Evolutionary conservation across 2,329 filamentous ascomycete genomes (phyloP).

Genomic region (Cercospora sp.): DNA sequence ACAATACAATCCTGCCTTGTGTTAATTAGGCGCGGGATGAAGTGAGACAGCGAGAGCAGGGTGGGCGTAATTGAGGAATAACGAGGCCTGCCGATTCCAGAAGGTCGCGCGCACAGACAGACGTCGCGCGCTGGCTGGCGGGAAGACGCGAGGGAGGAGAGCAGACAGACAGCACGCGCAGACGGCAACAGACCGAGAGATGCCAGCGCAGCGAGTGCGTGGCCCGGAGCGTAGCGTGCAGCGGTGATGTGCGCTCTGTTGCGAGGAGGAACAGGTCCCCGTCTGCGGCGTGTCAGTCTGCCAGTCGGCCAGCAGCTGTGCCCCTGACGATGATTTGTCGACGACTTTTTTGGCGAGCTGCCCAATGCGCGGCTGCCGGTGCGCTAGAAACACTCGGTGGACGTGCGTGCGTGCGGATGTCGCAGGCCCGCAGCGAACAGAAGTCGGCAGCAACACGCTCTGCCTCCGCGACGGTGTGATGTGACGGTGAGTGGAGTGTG

Average conservation of each 20-base stretch:
- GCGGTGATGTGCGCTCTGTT: background rate
- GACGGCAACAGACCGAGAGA: background rate
- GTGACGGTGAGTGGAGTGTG: background rate
- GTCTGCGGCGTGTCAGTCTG: background rate
- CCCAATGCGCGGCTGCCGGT: background rate
- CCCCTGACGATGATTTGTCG: background rate
- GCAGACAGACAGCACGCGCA: background rate
- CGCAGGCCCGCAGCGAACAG: background rate
- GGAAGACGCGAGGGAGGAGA: background rate
- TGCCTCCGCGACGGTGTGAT: background rate
- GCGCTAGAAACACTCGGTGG: background rate
- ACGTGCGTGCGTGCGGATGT: background rate
- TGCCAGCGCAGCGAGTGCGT: background rate
- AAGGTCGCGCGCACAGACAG: constrained; percentile 21
- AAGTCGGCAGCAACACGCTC: background rate
- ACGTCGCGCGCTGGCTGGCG: background rate
- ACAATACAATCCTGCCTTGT: constrained; percentile 20
- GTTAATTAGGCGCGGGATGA: constrained; percentile 30
- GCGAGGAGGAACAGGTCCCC: background rate
- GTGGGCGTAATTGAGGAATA: constrained; percentile 24
- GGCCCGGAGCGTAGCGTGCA: background rate
- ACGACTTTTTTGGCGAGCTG: constrained; percentile 1
- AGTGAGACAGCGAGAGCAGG: constrained; percentile 27
- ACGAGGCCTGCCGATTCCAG: constrained; percentile 24
- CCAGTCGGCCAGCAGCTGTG: background rate